phyloP scores from a whole-genome alignment of 371 early-diverging fungal species.

The Mucor mucedo region DNA sequence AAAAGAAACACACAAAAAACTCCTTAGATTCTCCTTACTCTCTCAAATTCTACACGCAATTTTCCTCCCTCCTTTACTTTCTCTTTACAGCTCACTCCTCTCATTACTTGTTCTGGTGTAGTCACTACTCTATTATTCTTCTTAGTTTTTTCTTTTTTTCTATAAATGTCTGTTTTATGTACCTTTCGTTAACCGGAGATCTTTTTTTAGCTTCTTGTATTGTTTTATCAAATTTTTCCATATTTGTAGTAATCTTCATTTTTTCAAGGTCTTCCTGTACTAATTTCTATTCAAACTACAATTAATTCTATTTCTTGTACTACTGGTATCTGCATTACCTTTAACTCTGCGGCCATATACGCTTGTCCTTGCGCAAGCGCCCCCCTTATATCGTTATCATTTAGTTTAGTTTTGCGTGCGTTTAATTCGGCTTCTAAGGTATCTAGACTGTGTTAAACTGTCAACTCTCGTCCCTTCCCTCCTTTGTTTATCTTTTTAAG shows the following conservation, averaged over 20 bases:
- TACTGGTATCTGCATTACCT: neutral
- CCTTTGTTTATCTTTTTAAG: too few species aligned
- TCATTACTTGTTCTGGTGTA: slow-evolving; percentile 1
- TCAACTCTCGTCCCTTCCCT: too few species aligned
- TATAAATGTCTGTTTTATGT: neutral
- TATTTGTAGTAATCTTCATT: neutral
- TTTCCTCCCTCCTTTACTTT: neutral
- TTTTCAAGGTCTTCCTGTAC: neutral
- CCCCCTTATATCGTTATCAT: neutral
- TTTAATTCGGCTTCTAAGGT: too few species aligned
- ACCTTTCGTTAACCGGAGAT: neutral
- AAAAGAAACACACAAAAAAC: neutral
- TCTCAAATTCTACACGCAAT: neutral
- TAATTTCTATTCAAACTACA: neutral
- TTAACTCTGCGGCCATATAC: neutral
- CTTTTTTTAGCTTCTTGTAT: neutral
- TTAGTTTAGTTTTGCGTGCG: too few species aligned
- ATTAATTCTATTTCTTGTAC: neutral
- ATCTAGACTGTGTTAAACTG: too few species aligned
- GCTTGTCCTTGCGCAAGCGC: neutral
- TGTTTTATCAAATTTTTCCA: neutral
- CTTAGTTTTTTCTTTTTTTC: neutral
- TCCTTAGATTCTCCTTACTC: neutral
- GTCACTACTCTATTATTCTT: neutral
- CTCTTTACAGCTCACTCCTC: neutral